phyloP scores from a whole-genome alignment of 768 basidiomycete genomes.

The Serendipita sp. region DNA sequence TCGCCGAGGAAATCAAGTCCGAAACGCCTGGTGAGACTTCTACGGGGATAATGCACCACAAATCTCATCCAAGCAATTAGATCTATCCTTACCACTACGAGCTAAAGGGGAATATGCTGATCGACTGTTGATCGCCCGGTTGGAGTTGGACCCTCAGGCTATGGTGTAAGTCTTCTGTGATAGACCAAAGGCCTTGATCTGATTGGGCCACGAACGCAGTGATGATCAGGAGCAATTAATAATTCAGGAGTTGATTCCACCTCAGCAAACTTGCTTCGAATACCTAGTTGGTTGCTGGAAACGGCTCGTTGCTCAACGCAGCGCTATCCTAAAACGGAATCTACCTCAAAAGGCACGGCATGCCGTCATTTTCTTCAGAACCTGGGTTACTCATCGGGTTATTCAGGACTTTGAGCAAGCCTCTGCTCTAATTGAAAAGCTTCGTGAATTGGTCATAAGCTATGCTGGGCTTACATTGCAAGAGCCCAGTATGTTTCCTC shows the following conservation, averaged over 20 bases:
- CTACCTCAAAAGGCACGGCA: constrained; percentile 29
- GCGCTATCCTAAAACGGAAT: constrained; percentile 32
- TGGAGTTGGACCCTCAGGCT: constrained; percentile 57
- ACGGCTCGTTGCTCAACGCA: constrained; percentile 43
- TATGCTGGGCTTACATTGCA: constrained; percentile 81
- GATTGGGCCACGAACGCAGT: constrained; percentile 21
- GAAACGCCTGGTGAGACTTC: constrained; percentile 25
- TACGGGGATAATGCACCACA: constrained; percentile 21
- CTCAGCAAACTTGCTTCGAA: constrained; percentile 68
- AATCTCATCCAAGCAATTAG: constrained; percentile 5
- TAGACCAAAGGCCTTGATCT: neutral
- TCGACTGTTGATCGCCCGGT: constrained; percentile 63
- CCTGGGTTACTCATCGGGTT: neutral
- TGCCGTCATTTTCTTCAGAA: neutral
- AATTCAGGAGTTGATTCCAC: constrained; percentile 59
- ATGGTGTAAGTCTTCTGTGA: constrained; percentile 40
- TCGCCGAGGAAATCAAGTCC: constrained; percentile 48
- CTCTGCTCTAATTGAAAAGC: constrained; percentile 45
- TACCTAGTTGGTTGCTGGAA: constrained; percentile 89
- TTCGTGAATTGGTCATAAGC: constrained; percentile 69
- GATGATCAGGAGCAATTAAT: constrained; percentile 60
- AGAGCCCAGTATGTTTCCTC: constrained; percentile 89
- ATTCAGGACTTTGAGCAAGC: constrained; percentile 41
- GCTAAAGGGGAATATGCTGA: constrained; percentile 49
- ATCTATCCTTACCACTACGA: constrained; percentile 22